Evolutionary conservation across 345 rosid genomes (phyloP), one percentile per base, ranked within the genome.

Genomic region (Firmiana major): DNA sequence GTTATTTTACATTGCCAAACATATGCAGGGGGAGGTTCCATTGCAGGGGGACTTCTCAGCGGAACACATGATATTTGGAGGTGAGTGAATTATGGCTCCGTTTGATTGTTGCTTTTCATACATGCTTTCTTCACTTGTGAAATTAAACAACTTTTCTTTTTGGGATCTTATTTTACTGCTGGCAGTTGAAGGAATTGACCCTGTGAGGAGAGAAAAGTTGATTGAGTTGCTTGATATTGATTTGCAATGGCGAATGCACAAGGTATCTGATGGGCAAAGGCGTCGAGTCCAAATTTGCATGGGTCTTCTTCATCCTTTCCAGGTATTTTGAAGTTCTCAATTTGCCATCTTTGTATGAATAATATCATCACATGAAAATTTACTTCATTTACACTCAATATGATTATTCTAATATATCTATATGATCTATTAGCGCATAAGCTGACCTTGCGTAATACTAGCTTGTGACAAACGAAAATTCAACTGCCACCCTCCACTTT

Each of bases 11-110:
- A 16, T 16, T 12, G 17, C 74, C 22, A 21, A 45, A 60, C 84
- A 62, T 54, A 77, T 79, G 63, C 89, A 91, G 99, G 98, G 98
- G 11, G 91, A 93, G 79, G 82, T 94, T 83, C 98, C 98, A 66
- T 94, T 94, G 43, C 98, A 94, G 80, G 98, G 98, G 65, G 99
- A 93, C 86, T 95, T 95, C 78, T 93, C 97, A 12, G 98, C 98
- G 0, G 97, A 95, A 71, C 97, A 93, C 80, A 91, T 94, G 98
- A 95, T 95, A 81, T 93, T 89, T 83, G 98, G 99, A 90, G 98
- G 99, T 94, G 76, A 62, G 63, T 49, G 16, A 67, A 28, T 36
- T 63, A 51, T 28, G 46, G 10, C 75, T 71, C 43, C 7, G 4
- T 38, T 72, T 55, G 28, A 26, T 17, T 45, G 28, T 79, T 57